Conservation (phyloP, 139 green algal species). For the Dunaliella sp. region DNA sequence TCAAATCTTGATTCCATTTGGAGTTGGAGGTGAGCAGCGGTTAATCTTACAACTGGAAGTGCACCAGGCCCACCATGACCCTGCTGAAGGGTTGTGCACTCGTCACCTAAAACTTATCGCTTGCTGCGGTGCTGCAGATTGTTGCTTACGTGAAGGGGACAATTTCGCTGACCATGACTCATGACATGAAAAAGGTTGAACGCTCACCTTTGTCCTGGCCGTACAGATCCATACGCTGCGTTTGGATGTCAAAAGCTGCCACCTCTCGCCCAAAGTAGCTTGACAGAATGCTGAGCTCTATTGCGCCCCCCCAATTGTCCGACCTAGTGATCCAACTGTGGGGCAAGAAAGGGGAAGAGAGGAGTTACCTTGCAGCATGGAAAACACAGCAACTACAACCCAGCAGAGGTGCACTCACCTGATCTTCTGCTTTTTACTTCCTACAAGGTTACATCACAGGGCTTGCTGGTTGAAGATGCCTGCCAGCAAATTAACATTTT, state of each 20-base stretch:
- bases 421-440: neutral
- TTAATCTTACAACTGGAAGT: too few relatives aligned
- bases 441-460: neutral
- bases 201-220: slow-evolving; percentile 51
- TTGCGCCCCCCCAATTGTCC: slow-evolving; percentile 83
- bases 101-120: too few relatives aligned
- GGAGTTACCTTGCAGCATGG: neutral
- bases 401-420: too few relatives aligned
- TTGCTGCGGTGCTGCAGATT: too few relatives aligned
- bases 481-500: neutral
- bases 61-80: too few relatives aligned
- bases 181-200: too few relatives aligned
- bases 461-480: too few relatives aligned
- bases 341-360: neutral
- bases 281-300: slow-evolving; percentile 93
- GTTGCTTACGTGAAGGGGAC: too few relatives aligned
- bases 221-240: slow-evolving; percentile 81
- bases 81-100: too few relatives aligned
- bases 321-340: slow-evolving; percentile 48
- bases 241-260: slow-evolving; percentile 90
- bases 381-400: neutral
- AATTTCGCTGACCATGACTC: too few relatives aligned
- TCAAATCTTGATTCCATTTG: too few relatives aligned
- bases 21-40: too few relatives aligned
- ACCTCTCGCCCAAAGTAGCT: slow-evolving; percentile 75